These are phyloP conservation scores for Zea mays DNA, from an alignment of 176 grass and related monocot genomes.

Conservation along the genomic window Zm-B73-REFERENCE-NAM-5.0 NC_050099.1:156627501-156628000, in stretches of 20 bases:
- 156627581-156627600: conserved; percentile 65
- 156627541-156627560: conserved; percentile 32
- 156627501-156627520: conserved; percentile 34
- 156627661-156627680: conserved; percentile 93
- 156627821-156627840: too few relatives aligned
- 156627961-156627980: too few relatives aligned
- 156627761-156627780: conserved; percentile 83
- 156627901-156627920: too few relatives aligned
- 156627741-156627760: conserved; percentile 96
- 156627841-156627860: too few relatives aligned
- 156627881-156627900: too few relatives aligned
- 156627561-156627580: conserved; percentile 69
- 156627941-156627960: too few relatives aligned
- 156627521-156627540: background rate
- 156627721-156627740: conserved; percentile 64
- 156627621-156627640: conserved; percentile 66
- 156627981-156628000: too few relatives aligned
- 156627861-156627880: too few relatives aligned
- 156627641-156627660: conserved; percentile 75
- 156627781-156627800: conserved; percentile 88
- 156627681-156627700: conserved; percentile 86
- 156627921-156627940: too few relatives aligned
- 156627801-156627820: conserved; percentile 46
- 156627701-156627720: conserved; percentile 68
- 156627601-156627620: conserved; percentile 70